These are phyloP conservation scores for Rhytidhysteron rufulum DNA, from an alignment of 2,329 filamentous ascomycete genomes.

Conservation along the genomic window DNA sequence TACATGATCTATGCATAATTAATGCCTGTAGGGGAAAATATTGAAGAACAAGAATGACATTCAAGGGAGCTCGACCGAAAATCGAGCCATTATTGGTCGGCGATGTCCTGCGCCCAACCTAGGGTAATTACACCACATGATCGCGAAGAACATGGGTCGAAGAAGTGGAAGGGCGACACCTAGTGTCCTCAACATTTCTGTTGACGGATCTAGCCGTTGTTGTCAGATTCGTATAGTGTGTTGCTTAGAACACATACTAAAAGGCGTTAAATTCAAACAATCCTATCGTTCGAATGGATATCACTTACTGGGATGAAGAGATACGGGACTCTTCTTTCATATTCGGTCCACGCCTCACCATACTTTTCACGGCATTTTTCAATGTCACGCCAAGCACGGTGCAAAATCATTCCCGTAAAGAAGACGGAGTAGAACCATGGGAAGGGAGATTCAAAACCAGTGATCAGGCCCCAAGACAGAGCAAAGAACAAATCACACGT, in stretches of 20 bases:
- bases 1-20: no score
- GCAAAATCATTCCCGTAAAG: conserved; percentile 74
- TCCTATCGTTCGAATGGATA: background rate
- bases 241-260: conserved; percentile 3
- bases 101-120: no score
- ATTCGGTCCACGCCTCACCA: conserved; percentile 77
- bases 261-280: background rate
- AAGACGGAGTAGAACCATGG: conserved; percentile 88
- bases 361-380: conserved; percentile 73
- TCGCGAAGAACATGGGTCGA: no score
- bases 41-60: no score
- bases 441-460: conserved; percentile 75
- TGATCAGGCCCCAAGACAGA: conserved; percentile 73
- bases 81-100: no score
- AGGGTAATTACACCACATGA: no score
- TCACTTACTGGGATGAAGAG: conserved; percentile 69
- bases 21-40: no score
- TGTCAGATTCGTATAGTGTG: background rate
- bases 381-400: conserved; percentile 73
- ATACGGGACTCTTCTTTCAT: conserved; percentile 75
- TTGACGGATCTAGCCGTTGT: no score
- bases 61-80: no score
- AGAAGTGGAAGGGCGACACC: no score
- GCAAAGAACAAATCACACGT: conserved; percentile 77
- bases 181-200: no score